Evolutionary conservation across 2,329 filamentous ascomycete genomes (phyloP).

Genomic region (Aspergillus sp.): DNA sequence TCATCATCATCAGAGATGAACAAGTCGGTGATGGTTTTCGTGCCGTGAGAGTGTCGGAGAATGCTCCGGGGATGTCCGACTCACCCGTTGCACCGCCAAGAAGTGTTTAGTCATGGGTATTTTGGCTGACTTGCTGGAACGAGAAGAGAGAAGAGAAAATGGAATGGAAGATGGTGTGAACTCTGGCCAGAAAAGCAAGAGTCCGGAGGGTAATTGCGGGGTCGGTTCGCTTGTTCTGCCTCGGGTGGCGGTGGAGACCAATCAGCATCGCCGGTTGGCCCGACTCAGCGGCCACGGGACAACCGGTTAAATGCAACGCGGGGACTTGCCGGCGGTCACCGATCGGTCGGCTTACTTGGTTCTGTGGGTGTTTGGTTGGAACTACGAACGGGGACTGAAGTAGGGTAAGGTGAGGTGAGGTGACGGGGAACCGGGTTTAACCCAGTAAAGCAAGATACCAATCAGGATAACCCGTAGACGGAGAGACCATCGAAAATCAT

Average conservation of each 20-base stretch:
- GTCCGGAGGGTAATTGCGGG: constrained; percentile 18
- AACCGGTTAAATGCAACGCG: constrained; percentile 26
- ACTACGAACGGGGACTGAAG: not conserved
- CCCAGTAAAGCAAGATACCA: too few species aligned
- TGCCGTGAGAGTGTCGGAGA: not conserved
- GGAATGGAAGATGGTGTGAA: not conserved
- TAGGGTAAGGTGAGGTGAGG: not conserved
- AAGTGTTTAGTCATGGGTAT: not conserved
- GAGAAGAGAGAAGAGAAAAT: not conserved
- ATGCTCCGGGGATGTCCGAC: not conserved
- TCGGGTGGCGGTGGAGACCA: constrained; percentile 21
- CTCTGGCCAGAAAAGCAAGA: not conserved
- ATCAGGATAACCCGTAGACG: too few species aligned
- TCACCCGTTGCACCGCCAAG: not conserved
- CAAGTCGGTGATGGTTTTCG: not conserved
- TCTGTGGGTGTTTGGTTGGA: too few species aligned
- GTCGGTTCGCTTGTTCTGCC: constrained; percentile 22
- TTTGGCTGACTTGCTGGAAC: not conserved
- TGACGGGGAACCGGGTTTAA: not conserved
- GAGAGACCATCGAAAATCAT: too few species aligned
- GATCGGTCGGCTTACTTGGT: constrained; percentile 19
- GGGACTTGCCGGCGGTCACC: constrained; percentile 19
- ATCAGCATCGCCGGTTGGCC: constrained; percentile 19
- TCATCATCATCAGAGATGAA: too few species aligned
- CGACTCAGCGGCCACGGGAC: constrained; percentile 22